Evolutionary conservation across 208 protist genomes (phyloP), one percentile per base, ranked within the genome.

Genomic region (Balamuthia mandrillaris): DNA sequence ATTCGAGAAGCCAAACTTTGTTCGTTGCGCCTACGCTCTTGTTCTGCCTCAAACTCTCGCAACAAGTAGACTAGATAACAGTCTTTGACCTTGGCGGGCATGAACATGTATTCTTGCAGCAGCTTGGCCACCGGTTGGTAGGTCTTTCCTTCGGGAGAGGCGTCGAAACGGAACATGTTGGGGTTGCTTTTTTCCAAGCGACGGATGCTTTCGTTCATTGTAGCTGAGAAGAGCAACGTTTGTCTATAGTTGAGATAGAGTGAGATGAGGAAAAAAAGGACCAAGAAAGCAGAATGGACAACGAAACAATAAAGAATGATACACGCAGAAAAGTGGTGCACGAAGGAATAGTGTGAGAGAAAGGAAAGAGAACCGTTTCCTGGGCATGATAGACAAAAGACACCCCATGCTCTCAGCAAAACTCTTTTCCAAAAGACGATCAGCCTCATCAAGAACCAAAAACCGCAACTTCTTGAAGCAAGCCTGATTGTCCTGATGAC

Each of bases 171-270:
- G 66, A 81, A 88, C 33, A 68, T 61, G 45, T 78, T 16, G 6
- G 68, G 68, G 3, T 79, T 24, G 78, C 45, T 27, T n/a, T 60
- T n/a, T 16, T 84, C 52, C 52, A 90, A 54, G 74, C 87, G 81
- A 1, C 65, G 54, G 27, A 89, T 44, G 33, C 65, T 68, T 6
- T 85, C 58, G 7, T 65, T 90, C 83, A 95, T 88, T 41, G 94
- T 96, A 0, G 94, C 94, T n/a, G 87, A 92, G 85, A 92, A 96
- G 42, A 95, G 88, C 12, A 96, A 78, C 37, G 90, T 95, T 81
- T 95, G 93, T 33, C 91, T 88, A 16, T 35, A 14, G 42, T 1
- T n/a, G 14, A 56, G 44, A 29, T 24, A 39, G 29, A 63, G 42
- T 39, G 31, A 21, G 29, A 33, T 10, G n/a, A 39, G 58, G 16